phyloP scores from a whole-genome alignment of 129 eudicot species.

The Artemisia argyi region DNA sequence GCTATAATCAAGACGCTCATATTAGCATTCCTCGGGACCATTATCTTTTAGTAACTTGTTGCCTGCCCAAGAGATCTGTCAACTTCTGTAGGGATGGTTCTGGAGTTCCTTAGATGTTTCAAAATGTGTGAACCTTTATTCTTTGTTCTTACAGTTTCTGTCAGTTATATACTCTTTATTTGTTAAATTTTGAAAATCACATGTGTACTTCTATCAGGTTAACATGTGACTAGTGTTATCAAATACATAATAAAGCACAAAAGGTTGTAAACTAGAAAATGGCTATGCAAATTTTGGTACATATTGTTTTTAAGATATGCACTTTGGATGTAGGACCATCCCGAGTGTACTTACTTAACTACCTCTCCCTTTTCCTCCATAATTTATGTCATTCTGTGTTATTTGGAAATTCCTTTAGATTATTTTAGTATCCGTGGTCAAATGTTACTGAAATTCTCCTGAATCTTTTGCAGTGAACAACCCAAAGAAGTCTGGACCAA shows the following conservation, averaged over 20 bases:
- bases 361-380: neutral
- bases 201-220: neutral
- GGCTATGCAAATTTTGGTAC: too few species aligned
- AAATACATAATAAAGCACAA: too few species aligned
- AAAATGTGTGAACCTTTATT: neutral
- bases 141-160: neutral
- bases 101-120: neutral
- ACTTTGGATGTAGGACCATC: too few species aligned
- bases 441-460: constrained; percentile 16
- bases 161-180: neutral
- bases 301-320: too few species aligned
- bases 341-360: too few species aligned
- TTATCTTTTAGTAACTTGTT: neutral
- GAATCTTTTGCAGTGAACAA: constrained; percentile 72
- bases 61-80: neutral
- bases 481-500: constrained; percentile 94
- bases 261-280: too few species aligned
- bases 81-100: neutral
- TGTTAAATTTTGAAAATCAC: constrained; percentile 2
- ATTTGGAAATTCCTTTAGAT: neutral
- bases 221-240: neutral
- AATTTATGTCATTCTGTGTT: neutral
- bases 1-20: neutral
- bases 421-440: neutral
- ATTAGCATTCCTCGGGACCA: neutral